Evolutionary conservation across 805 yeast genomes (phyloP).

Genomic region (Jamesozyma rosinii): DNA sequence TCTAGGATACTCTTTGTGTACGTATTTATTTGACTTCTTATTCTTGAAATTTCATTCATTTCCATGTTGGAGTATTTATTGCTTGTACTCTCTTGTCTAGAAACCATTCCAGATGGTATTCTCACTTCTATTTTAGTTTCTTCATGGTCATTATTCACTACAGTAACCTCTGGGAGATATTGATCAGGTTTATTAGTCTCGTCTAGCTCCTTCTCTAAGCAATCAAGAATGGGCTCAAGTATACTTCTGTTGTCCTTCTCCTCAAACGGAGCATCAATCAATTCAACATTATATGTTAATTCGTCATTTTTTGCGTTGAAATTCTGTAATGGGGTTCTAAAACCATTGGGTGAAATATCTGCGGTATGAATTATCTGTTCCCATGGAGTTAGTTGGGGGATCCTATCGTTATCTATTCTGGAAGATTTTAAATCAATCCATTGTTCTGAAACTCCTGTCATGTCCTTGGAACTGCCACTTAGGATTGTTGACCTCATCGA

Average conservation of each 20-base stretch:
- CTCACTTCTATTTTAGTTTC: background rate
- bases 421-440: slow-evolving; percentile 14
- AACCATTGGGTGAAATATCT: slow-evolving; percentile 25
- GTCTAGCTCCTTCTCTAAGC: background rate
- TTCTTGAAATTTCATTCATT: background rate
- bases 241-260: background rate
- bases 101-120: background rate
- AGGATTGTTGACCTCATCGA: slow-evolving; percentile 17
- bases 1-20: background rate
- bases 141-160: background rate
- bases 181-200: background rate
- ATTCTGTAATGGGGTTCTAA: slow-evolving; percentile 10
- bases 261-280: background rate
- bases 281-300: background rate
- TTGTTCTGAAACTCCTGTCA: slow-evolving; percentile 10
- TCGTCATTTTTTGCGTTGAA: background rate
- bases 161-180: background rate
- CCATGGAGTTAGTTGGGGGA: slow-evolving; percentile 18
- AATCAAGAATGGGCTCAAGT: background rate
- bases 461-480: background rate
- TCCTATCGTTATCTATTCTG: background rate
- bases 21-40: background rate
- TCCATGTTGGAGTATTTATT: background rate
- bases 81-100: background rate
- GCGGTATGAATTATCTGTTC: slow-evolving; percentile 27